These are phyloP conservation scores for Tetracladium setigerum DNA, from an alignment of 495 filamentous ascomycete species.

Conservation along the genomic window DNA sequence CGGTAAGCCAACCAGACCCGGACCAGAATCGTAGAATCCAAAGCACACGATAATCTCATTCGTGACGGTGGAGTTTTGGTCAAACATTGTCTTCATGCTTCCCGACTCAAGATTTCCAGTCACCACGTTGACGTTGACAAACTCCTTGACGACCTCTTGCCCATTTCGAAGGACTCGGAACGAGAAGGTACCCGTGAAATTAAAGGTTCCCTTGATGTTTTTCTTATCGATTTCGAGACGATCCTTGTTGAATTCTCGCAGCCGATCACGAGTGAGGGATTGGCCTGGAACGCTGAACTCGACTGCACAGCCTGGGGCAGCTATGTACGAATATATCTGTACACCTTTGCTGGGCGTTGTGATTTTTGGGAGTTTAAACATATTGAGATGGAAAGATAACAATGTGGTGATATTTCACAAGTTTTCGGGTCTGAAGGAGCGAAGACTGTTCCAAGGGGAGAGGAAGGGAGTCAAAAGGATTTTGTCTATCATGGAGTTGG, in stretches of 20 bases:
- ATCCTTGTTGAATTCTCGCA: constrained; percentile 29
- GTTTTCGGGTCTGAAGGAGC: too few relatives aligned
- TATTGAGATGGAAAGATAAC: constrained; percentile 1
- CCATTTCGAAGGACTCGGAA: constrained; percentile 36
- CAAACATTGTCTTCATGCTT: constrained; percentile 37
- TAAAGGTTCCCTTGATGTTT: constrained; percentile 34
- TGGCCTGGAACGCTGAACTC: constrained; percentile 37
- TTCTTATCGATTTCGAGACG: constrained; percentile 38
- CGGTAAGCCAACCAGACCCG: constrained; percentile 34
- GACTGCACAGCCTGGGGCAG: constrained; percentile 32
- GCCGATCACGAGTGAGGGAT: constrained; percentile 24
- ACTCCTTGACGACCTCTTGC: constrained; percentile 29
- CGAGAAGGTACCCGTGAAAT: constrained; percentile 37
- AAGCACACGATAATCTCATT: constrained; percentile 35
- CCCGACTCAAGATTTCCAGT: constrained; percentile 39
- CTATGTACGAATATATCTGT: constrained; percentile 38
- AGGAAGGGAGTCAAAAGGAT: too few relatives aligned
- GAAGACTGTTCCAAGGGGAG: too few relatives aligned
- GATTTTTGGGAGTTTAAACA: background rate
- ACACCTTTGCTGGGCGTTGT: constrained; percentile 48
- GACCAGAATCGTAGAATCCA: constrained; percentile 45
- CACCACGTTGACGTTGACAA: constrained; percentile 38
- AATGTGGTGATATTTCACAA: too few relatives aligned
- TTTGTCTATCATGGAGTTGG: too few relatives aligned
- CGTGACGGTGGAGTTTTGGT: constrained; percentile 33